Evolutionary conservation across 805 yeast species (phyloP).

Genomic region (Sugiyamaella lignohabitans): DNA sequence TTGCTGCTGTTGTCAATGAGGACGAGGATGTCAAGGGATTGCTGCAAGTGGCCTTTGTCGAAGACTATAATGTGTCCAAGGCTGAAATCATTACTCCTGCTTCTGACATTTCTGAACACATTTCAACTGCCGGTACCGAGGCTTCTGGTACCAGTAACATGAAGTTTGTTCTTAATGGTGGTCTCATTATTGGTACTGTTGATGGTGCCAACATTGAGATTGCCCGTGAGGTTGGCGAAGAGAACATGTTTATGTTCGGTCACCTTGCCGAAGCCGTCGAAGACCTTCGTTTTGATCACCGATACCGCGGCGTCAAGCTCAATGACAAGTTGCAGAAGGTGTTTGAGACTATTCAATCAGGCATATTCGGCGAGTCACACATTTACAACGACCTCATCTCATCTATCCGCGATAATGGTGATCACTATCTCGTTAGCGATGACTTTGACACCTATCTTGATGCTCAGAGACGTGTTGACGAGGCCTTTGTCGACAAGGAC

Average conservation of each 20-base stretch:
- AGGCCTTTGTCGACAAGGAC: constrained; percentile 57
- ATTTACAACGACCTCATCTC: constrained; percentile 61
- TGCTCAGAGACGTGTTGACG: constrained; percentile 72
- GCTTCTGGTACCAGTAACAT: constrained; percentile 95
- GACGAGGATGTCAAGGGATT: constrained; percentile 69
- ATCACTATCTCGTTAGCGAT: constrained; percentile 78
- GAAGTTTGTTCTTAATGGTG: constrained; percentile 94
- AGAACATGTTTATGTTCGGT: constrained; percentile 87
- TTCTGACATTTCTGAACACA: constrained; percentile 85
- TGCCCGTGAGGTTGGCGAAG: constrained; percentile 89
- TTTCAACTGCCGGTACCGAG: constrained; percentile 95
- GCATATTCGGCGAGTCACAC: constrained; percentile 61
- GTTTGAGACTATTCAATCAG: constrained; percentile 57
- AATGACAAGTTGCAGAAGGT: constrained; percentile 59
- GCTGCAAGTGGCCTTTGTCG: constrained; percentile 80
- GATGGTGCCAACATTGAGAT: constrained; percentile 97
- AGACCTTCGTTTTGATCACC: constrained; percentile 70
- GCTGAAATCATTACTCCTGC: constrained; percentile 90
- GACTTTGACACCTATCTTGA: constrained; percentile 84
- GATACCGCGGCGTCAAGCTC: constrained; percentile 49
- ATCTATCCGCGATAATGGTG: constrained; percentile 67
- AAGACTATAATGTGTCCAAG: constrained; percentile 90
- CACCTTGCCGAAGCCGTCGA: constrained; percentile 87
- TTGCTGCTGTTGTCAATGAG: constrained; percentile 70
- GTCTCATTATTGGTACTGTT: constrained; percentile 88